Conservation (phyloP, 2,329 filamentous ascomycete species). For the Alternaria arbusti region DNA sequence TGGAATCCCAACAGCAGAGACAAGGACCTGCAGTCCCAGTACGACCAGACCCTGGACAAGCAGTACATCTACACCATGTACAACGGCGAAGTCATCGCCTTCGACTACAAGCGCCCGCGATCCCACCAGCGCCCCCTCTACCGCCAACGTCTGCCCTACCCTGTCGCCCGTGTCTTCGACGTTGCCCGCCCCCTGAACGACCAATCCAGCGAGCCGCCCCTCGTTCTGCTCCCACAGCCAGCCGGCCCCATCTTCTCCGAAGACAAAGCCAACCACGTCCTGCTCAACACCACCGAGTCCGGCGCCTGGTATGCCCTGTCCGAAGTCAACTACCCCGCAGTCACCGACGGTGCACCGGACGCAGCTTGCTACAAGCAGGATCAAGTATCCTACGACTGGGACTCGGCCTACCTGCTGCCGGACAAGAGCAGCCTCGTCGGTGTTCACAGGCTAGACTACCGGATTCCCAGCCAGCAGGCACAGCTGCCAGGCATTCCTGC, state of each 20-base stretch:
- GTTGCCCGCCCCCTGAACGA: constrained; percentile 76
- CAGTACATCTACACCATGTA: constrained; percentile 88
- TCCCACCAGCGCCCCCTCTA: constrained; percentile 40
- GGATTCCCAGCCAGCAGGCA: constrained; percentile 25
- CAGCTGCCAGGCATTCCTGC: constrained; percentile 33
- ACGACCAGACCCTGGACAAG: constrained; percentile 79
- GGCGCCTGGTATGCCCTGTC: constrained; percentile 96
- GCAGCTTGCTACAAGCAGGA: constrained; percentile 61
- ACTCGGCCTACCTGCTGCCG: constrained; percentile 34
- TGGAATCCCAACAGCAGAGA: constrained; percentile 95
- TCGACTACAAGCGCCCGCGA: constrained; percentile 67
- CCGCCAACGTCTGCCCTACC: constrained; percentile 70
- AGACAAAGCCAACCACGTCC: constrained; percentile 60
- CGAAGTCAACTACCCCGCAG: constrained; percentile 82
- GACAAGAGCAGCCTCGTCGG: constrained; percentile 48
- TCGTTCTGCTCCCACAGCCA: constrained; percentile 88
- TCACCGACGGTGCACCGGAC: constrained; percentile 70
- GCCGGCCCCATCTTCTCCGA: constrained; percentile 63
- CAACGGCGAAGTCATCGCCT: constrained; percentile 82
- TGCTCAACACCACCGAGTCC: constrained; percentile 83
- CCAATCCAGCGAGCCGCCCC: constrained; percentile 71
- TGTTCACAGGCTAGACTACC: constrained; percentile 46
- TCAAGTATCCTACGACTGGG: constrained; percentile 32
- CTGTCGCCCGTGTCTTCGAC: constrained; percentile 88
- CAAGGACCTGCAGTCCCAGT: constrained; percentile 83